phyloP scores from a whole-genome alignment of 1,284 basidiomycete species.

The Porphyrellus sp. region DNA sequence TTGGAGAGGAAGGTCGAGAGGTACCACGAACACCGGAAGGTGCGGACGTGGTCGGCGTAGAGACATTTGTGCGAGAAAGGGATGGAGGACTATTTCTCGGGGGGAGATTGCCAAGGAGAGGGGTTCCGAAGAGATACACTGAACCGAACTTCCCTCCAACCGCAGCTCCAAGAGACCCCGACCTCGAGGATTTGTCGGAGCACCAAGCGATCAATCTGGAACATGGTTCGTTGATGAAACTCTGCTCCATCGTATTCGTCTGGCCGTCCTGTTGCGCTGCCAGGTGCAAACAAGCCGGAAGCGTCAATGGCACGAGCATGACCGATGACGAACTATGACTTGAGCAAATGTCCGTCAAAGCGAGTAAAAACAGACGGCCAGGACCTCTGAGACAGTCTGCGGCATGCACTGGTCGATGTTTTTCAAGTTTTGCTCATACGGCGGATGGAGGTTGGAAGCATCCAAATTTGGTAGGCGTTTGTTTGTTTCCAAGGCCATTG shows the following conservation, averaged over 20 bases:
- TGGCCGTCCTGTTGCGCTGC: slow-evolving; percentile 7
- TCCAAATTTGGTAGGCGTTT: slow-evolving; percentile 24
- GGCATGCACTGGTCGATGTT: slow-evolving; percentile 5
- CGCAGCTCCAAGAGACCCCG: slow-evolving; percentile 23
- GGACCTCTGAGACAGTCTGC: neutral
- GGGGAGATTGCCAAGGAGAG: slow-evolving; percentile 19
- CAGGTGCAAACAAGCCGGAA: slow-evolving; percentile 20
- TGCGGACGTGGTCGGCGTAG: slow-evolving; percentile 15
- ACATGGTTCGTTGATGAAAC: slow-evolving; percentile 24
- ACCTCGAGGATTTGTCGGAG: slow-evolving; percentile 1
- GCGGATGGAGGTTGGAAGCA: neutral
- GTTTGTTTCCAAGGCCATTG: slow-evolving; percentile 32
- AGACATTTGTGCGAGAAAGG: slow-evolving; percentile 13
- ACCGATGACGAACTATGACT: neutral
- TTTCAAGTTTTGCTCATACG: slow-evolving; percentile 10
- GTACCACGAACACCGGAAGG: slow-evolving; percentile 30
- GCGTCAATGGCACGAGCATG: slow-evolving; percentile 33
- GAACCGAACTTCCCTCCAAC: slow-evolving; percentile 39
- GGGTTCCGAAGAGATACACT: slow-evolving; percentile 35
- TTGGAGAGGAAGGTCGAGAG: slow-evolving; percentile 37
- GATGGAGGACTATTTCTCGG: slow-evolving; percentile 10
- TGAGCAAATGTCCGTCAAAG: neutral
- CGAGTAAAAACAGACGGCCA: neutral
- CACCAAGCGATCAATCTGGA: slow-evolving; percentile 27
- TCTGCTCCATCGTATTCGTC: slow-evolving; percentile 22